Conservation (phyloP, 2,329 filamentous ascomycete genomes). For the Nothomitra cinnamomea region DNA sequence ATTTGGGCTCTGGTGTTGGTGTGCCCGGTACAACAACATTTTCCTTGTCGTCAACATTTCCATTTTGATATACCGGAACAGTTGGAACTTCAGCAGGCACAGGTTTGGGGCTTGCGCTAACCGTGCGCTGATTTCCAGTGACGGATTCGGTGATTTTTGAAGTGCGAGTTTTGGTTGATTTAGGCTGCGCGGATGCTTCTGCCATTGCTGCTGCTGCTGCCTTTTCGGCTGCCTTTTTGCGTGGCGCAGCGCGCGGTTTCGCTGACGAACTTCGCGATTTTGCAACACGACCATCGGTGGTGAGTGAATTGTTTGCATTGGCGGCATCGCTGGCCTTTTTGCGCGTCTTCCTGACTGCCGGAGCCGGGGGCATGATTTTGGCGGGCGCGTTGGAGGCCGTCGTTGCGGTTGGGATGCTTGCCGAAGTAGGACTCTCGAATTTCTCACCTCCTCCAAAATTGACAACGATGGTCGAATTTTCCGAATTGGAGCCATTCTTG, state of each 20-base stretch:
- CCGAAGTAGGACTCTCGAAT: neutral
- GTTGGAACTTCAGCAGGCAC: neutral
- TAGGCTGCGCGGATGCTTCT: neutral
- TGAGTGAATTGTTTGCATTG: neutral
- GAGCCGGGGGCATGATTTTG: neutral
- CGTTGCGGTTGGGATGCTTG: neutral
- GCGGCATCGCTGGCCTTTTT: constrained; percentile 1
- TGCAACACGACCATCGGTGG: neutral
- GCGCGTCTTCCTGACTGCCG: constrained; percentile 1
- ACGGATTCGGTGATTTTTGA: neutral
- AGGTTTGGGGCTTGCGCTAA: neutral
- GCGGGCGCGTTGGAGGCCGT: neutral
- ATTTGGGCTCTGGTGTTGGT: constrained; percentile 19
- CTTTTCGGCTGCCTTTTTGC: neutral
- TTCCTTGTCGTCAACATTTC: constrained; percentile 18
- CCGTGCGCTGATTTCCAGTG: neutral
- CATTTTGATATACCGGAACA: neutral
- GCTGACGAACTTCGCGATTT: neutral
- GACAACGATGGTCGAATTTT: constrained; percentile 1
- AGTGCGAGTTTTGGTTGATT: neutral
- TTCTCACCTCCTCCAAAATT: constrained; percentile 4
- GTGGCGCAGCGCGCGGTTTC: neutral
- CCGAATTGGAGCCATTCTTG: neutral
- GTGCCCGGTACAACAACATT: constrained; percentile 30
- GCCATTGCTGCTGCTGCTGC: neutral